A percentile compares a stretch with the other conserved stretches of the same genome.
These are phyloP conservation scores for Fusarium chuoi DNA, from an alignment of 2,329 filamentous ascomycete species.

Conservation along the genomic window DNA sequence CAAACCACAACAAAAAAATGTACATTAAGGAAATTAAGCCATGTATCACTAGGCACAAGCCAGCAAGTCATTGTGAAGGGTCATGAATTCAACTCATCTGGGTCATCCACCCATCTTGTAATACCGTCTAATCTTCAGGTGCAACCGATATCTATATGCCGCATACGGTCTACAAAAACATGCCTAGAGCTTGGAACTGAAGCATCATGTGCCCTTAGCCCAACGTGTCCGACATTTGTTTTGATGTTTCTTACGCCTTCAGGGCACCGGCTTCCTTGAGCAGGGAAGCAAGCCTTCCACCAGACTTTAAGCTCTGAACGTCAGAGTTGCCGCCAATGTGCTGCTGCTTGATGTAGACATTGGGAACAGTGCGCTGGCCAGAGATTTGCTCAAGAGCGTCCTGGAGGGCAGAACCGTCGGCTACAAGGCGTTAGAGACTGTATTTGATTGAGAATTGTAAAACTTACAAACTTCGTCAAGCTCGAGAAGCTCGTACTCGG, in stretches of 20 bases:
- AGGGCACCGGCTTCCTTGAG: conserved; percentile 57
- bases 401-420: conserved; percentile 86
- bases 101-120: conserved; percentile 3
- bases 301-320: conserved; percentile 68
- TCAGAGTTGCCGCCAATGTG: conserved; percentile 98
- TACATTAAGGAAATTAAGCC: conserved; percentile 29
- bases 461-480: conserved; percentile 83
- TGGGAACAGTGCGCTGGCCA: conserved; percentile 89
- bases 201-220: conserved; percentile 26
- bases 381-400: conserved; percentile 82
- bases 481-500: conserved; percentile 81
- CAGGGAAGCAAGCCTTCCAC: conserved; percentile 53
- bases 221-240: conserved; percentile 4
- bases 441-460: background rate
- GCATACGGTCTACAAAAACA: background rate
- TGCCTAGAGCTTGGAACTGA: conserved; percentile 41
- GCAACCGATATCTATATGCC: conserved; percentile 4
- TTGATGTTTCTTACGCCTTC: conserved; percentile 50
- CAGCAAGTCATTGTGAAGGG: conserved; percentile 18
- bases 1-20: conserved; percentile 17
- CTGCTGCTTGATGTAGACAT: conserved; percentile 90
- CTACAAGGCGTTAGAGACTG: conserved; percentile 56
- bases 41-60: conserved; percentile 41
- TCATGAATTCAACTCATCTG: conserved; percentile 31
- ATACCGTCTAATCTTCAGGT: conserved; percentile 3